Evolutionary conservation across 2,329 filamentous ascomycete species (phyloP).

Genomic region (Sporothrix variecibatus): DNA sequence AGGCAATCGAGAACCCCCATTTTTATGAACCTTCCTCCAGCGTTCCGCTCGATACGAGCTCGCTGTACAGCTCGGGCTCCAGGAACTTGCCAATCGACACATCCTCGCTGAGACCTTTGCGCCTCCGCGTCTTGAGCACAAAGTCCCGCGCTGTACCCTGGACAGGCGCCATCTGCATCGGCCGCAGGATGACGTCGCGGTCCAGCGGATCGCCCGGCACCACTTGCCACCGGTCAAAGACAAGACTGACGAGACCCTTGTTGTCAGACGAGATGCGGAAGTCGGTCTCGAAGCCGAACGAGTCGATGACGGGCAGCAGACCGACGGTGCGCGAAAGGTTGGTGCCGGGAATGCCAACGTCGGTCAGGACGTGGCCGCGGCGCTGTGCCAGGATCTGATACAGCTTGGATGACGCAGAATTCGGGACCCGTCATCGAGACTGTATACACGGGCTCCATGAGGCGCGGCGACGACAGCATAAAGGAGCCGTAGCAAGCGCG

Average conservation of each 20-base stretch:
- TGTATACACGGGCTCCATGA: slow-evolving; percentile 96
- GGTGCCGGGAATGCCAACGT: slow-evolving; percentile 90
- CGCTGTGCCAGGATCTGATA: slow-evolving; percentile 90
- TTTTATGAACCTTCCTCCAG: slow-evolving; percentile 57
- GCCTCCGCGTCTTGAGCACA: slow-evolving; percentile 88
- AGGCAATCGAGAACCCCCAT: not conserved
- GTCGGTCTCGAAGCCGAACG: slow-evolving; percentile 97
- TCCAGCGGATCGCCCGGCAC: slow-evolving; percentile 96
- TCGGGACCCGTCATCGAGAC: slow-evolving; percentile 92
- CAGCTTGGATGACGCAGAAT: slow-evolving; percentile 81
- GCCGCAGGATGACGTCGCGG: slow-evolving; percentile 76
- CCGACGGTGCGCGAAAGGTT: slow-evolving; percentile 91
- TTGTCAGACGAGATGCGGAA: slow-evolving; percentile 94
- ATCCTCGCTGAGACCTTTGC: slow-evolving; percentile 94
- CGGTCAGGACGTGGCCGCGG: slow-evolving; percentile 89
- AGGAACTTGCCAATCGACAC: slow-evolving; percentile 95
- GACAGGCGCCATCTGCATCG: slow-evolving; percentile 82
- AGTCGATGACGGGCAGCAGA: slow-evolving; percentile 92
- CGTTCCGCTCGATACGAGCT: slow-evolving; percentile 83
- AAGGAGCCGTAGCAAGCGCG: slow-evolving; percentile 95
- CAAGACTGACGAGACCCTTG: slow-evolving; percentile 82
- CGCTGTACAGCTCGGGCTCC: slow-evolving; percentile 89
- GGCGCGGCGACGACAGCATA: slow-evolving; percentile 90
- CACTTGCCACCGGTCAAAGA: slow-evolving; percentile 95
- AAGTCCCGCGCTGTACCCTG: slow-evolving; percentile 94